Evolutionary conservation across 208 protist species (phyloP), one percentile per base, ranked within the genome.

Genomic region (Lotmaria passim): DNA sequence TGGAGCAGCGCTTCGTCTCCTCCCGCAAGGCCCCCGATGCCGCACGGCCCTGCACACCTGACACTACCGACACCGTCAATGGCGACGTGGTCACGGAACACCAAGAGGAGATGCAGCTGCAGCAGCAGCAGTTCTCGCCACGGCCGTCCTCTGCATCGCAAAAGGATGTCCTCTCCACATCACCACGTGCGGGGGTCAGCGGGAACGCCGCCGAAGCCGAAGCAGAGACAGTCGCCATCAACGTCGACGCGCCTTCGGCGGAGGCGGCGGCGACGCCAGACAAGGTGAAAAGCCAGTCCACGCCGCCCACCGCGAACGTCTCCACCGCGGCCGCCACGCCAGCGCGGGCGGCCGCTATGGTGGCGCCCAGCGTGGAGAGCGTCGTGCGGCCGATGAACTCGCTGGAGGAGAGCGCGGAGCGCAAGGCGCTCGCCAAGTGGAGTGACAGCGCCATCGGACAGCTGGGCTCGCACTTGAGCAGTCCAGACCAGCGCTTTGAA

Each of bases 121-220:
- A n/a, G n/a, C n/a, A n/a, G 36, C 56, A 71, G 36, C 65, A 62
- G 41, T 72, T 68, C 44, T 68, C 53, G 14, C 57, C 28, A 19
- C 73, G 44, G 7, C 65, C 53, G 59, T 63, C 55, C 8, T 56
- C 65, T 23, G 31, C 56, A 6, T 28, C 65, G 30, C 51, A 60
- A 51, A 53, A 21, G 7, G 69, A 74, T 19, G 3, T 51, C 28
- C 36, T 59, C 10, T 56, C 50, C 7, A 55, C 50, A 28, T 59
- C 64, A 1, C 64, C 50, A 4, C 62, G 41, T n/a, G 44, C 38
- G 31, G 44, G 44, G 0, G 58, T 64, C 8, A n/a, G n/a, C n/a
- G n/a, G n/a, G n/a, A n/a, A n/a, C n/a, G n/a, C n/a, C n/a, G 44
- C 28, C 17, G 44, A n/a, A 19, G n/a, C 39, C 17, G 30, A 3